These are phyloP conservation scores for Leccinum subgranulosum DNA, from an alignment of 768 basidiomycete genomes.

Conservation along the genomic window DNA sequence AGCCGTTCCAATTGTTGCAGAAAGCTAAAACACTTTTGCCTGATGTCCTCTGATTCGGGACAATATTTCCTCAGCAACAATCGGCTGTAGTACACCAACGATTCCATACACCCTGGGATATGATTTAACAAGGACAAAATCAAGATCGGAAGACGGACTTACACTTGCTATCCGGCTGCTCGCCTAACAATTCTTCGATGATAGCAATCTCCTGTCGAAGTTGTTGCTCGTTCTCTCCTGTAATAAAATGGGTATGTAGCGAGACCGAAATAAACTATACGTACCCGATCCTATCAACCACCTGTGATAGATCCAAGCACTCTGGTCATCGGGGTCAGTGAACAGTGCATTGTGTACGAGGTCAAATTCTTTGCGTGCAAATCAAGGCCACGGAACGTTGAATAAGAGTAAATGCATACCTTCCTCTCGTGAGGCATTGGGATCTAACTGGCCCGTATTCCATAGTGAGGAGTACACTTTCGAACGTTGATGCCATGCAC, in stretches of 20 bases:
- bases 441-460: conserved; percentile 52
- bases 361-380: conserved; percentile 69
- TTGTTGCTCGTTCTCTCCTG: conserved; percentile 57
- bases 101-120: conserved; percentile 87
- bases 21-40: conserved; percentile 46
- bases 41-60: conserved; percentile 36
- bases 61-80: conserved; percentile 55
- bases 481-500: conserved; percentile 97
- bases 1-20: conserved; percentile 54
- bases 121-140: neutral
- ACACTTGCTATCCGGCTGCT: conserved; percentile 95
- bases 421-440: conserved; percentile 57
- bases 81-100: conserved; percentile 78
- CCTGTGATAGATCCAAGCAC: conserved; percentile 98
- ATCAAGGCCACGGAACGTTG: neutral
- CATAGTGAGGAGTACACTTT: conserved; percentile 72
- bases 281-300: conserved; percentile 86
- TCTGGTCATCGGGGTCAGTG: conserved; percentile 95
- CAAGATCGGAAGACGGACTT: conserved; percentile 21
- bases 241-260: neutral
- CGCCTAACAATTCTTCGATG: conserved; percentile 80
- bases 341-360: conserved; percentile 92
- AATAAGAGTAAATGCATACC: conserved; percentile 42
- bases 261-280: conserved; percentile 9
- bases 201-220: conserved; percentile 72